Base-by-base conservation (phyloP, 164 flowering plant genomes). In the Vitis riparia region DNA sequence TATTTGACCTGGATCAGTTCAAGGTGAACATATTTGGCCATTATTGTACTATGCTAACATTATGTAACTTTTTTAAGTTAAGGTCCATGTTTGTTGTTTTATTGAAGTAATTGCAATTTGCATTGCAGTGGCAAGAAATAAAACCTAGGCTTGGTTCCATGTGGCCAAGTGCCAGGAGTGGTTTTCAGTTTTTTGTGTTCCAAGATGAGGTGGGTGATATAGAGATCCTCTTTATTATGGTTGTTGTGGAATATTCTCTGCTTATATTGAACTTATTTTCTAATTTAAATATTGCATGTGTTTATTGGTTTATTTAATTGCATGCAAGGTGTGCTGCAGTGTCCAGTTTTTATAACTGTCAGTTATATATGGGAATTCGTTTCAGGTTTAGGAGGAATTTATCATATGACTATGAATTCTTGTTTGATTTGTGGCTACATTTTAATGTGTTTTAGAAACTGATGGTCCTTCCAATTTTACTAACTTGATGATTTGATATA, bases 161-260 rank as follows among this genome's bases (percentile, higher is more conserved):
- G 90, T 93, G 99, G 99, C 99, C 99, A 15, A 91, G 91, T 84
- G 83, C 89, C 11, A 86, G 99, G 71, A 95, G 99, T 81, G 99
- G 97, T 56, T 95, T 95, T 77, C 99, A 95, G 74, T 80, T 93
- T 81, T 82, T 88, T 79, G 96, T 93, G 58, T 78, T 86, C 77
- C 99, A 93, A 83, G 99, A 93, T 82, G 94, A 93, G 91, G 99
- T 91, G 62, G 79, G 89, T 69, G 27, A 57, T 48, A 48, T 11
- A 15, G 48, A 8, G 9, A 16, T 58, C 63, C 17, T 13, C 17
- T 23, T 23, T 37, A 17, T 44, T 55, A 59, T 11, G 6, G 9
- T 19, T 12, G 23, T 9, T 32, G 37, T 47, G 17, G 14, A 14
- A 37, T 60, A 37, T 27, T 12, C 11, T 51, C 64, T 60, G 51